A percentile compares a stretch with the other conserved stretches of the same genome.
phyloP scores from a whole-genome alignment of 208 protist genomes.

The Trypanosoma lewisi region DNA sequence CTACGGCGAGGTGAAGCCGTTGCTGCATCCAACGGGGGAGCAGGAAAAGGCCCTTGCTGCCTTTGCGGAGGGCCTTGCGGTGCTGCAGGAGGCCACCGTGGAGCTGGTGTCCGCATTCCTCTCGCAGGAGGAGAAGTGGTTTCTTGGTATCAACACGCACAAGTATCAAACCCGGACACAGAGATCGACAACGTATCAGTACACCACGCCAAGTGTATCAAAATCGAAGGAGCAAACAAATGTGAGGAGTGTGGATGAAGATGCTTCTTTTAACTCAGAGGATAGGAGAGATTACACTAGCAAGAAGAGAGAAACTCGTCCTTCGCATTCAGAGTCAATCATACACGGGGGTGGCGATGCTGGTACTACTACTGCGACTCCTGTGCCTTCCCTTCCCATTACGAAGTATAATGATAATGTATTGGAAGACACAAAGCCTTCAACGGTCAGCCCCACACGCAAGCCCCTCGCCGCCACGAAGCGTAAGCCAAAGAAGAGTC shows the following conservation, averaged over 20 bases:
- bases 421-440: too few relatives aligned
- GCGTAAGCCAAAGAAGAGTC: too few relatives aligned
- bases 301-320: neutral
- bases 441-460: too few relatives aligned
- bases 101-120: constrained; percentile 69
- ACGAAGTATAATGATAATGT: too few relatives aligned
- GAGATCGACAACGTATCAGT: constrained; percentile 66
- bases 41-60: constrained; percentile 59
- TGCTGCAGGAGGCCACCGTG: constrained; percentile 38
- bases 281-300: neutral
- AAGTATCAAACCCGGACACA: constrained; percentile 69
- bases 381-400: too few relatives aligned
- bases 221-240: neutral
- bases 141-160: constrained; percentile 74
- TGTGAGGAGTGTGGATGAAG: neutral
- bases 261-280: too few relatives aligned
- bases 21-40: constrained; percentile 33
- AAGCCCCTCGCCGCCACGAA: too few relatives aligned
- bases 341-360: neutral
- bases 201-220: constrained; percentile 6
- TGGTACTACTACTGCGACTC: neutral
- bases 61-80: constrained; percentile 32
- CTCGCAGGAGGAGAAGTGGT: constrained; percentile 77
- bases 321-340: neutral
- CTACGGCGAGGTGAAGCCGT: constrained; percentile 39